Base-by-base conservation (phyloP, 257 asterid genomes). In the Fraxinus americana region DNA sequence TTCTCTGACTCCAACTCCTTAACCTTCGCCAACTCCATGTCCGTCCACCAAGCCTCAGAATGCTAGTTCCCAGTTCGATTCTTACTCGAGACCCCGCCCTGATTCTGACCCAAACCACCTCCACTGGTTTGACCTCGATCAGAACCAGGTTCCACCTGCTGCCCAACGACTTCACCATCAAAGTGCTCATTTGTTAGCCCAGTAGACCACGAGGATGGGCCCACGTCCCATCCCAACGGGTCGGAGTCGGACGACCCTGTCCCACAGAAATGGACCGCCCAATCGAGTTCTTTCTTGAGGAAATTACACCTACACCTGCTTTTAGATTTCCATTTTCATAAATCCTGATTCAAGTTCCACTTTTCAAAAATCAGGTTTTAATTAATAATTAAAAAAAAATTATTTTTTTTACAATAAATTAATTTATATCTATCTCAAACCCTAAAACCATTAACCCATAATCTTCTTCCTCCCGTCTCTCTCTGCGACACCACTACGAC, bases 121-220 rank as follows among this genome's bases (percentile, higher is more conserved):
- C 82, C 63, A 32, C 74, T 65, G 67, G 82, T 63, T 34, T 43
- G 79, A 36, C 43, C 72, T 10, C 5, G 72, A 19, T 11, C 76
- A 66, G 78, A 67, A 65, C 63, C 79, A 67, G 85, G 54, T 32
- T 17, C 76, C 75, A 89, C 79, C 78, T 80, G 90, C 75, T 88
- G 83, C 52, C 99, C 99, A 25, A 95, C 83, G 4, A 76, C 90
- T 81, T 91, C 94, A 19, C 99, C 99, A 59, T 87, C 97, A 73
- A 93, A 93, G 84, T 95, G 97, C 79, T 93, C 98, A 79, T 85
- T 90, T 25, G 99, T 93, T 14, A 93, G 79, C 41, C 99, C 98
- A 50, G 97, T 89, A 38, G 97, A 89, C 99, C 99, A 95, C 19
- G 98, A 86, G 29, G 91, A 86, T 19, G 85, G 59, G 17, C 83